Evolutionary conservation across 345 rosid genomes (phyloP).

Genomic region (Dovyalis caffra): DNA sequence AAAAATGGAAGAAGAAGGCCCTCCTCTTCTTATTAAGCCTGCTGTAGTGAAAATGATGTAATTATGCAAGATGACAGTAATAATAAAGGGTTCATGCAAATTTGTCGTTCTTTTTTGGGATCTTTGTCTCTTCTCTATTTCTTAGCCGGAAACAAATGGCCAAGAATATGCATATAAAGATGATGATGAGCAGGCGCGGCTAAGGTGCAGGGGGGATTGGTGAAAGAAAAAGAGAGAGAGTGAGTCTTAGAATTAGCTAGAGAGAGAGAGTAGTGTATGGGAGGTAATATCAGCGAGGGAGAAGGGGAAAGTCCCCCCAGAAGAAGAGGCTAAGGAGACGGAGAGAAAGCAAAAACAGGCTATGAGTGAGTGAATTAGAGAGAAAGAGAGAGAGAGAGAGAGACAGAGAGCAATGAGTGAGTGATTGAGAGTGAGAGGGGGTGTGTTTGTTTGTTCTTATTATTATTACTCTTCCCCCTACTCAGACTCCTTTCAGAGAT

Average conservation of each 20-base stretch:
- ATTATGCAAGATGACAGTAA: background rate
- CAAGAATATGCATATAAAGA: constrained; percentile 56
- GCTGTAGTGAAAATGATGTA: background rate
- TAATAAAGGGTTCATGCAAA: constrained; percentile 36
- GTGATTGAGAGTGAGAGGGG: constrained; percentile 10
- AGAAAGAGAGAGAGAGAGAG: constrained; percentile 25
- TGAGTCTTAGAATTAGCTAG: constrained; percentile 6
- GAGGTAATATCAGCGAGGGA: constrained; percentile 23
- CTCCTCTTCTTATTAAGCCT: background rate
- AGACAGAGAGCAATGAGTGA: constrained; percentile 46
- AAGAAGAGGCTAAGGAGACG: constrained; percentile 81
- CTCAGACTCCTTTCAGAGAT: constrained; percentile 27
- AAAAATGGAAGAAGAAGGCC: background rate
- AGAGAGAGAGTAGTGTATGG: constrained; percentile 19
- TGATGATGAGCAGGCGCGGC: constrained; percentile 38
- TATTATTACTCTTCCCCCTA: background rate
- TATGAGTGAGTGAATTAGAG: constrained; percentile 2
- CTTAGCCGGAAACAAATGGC: constrained; percentile 42
- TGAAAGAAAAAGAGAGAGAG: background rate
- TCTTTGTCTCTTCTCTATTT: constrained; percentile 7
- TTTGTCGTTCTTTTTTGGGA: constrained; percentile 21
- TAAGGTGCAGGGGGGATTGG: background rate
- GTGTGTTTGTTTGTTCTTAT: constrained; percentile 12
- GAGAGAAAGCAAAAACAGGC: constrained; percentile 49
- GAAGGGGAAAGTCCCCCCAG: constrained; percentile 60